phyloP scores from a whole-genome alignment of 192 early-diverging fungal genomes.

The Backusella liffmaniae region DNA sequence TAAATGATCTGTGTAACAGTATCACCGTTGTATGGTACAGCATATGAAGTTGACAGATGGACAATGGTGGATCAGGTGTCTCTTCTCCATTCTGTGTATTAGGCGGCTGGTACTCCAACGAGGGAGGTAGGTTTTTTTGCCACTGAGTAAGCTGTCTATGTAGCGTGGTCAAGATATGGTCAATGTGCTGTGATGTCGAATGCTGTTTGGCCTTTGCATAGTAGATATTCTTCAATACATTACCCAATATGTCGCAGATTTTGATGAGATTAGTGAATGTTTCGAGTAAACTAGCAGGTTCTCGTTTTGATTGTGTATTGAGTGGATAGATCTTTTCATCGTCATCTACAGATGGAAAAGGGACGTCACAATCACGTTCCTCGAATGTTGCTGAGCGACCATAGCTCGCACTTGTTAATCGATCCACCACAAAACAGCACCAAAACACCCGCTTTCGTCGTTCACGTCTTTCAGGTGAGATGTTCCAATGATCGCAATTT shows the following conservation, averaged over 20 bases:
- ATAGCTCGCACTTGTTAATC: conserved; percentile 61
- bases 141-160: conserved; percentile 34
- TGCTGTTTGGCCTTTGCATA: conserved; percentile 36
- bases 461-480: conserved; percentile 55
- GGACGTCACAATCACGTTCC: conserved; percentile 45
- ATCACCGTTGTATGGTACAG: conserved; percentile 53
- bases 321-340: conserved; percentile 7
- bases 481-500: conserved; percentile 57
- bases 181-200: conserved; percentile 17
- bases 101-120: conserved; percentile 43
- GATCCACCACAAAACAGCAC: conserved; percentile 70
- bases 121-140: conserved; percentile 40
- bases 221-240: conserved; percentile 51
- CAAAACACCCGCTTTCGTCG: conserved; percentile 72
- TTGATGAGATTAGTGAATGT: conserved; percentile 44
- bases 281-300: conserved; percentile 20
- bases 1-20: conserved; percentile 56
- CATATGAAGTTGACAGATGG: conserved; percentile 41
- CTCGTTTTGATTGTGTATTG: background rate
- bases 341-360: conserved; percentile 37
- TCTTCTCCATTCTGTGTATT: conserved; percentile 23
- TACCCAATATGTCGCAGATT: conserved; percentile 49
- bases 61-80: conserved; percentile 17
- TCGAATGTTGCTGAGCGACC: conserved; percentile 56
- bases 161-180: conserved; percentile 29